Base-by-base conservation (phyloP, 345 rosid species). In the Syzygium grande region DNA sequence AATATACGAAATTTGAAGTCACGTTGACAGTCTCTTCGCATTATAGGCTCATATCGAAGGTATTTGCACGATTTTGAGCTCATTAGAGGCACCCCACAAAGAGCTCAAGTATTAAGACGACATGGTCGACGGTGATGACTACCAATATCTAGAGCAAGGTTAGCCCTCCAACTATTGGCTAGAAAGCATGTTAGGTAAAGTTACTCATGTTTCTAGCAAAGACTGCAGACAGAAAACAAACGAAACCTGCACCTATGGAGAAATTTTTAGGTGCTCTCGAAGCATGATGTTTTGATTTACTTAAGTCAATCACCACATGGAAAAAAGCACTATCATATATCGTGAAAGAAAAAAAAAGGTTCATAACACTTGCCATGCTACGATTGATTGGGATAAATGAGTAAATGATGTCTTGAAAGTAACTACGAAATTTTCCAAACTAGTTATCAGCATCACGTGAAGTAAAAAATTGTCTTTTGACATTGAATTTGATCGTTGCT, bases 181-280 rank as follows among this genome's bases (percentile, higher is more conserved):
- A 3, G 12, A 68, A 34, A 68, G 46, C 2, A 10, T 17, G 17
- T 2, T 8, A 16, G 41, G 6, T 68, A 1, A 23, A 10, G 23
- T 11, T 38, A 30, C 8, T 68, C 79, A 17, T 65, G 78, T 65
- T 65, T 65, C 78, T 30, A 30, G 43, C 43, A 0, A 4, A 8
- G 43, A 16, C 22, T 2, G 0, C 19, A 3, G 12, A 65, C 3
- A 65, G 0, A 30, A 30, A 34, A 65, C 5, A 9, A 68, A 21
- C 11, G 3, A 34, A 34, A 73, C 11, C 80, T 12, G 9, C 6
- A 0, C 11, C 4, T 2, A 19, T 34, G 2, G 25, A 73, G 1
- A 68, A 68, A 68, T 21, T 34, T 65, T 65, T 16, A 68, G 13
- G 13, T 34, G 7, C 7, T 68, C 46, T 9, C 25, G 0, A 34